These are phyloP conservation scores for Mycosarcoma maydis DNA, from an alignment of 1,284 basidiomycete genomes.

Conservation along the genomic window DNA sequence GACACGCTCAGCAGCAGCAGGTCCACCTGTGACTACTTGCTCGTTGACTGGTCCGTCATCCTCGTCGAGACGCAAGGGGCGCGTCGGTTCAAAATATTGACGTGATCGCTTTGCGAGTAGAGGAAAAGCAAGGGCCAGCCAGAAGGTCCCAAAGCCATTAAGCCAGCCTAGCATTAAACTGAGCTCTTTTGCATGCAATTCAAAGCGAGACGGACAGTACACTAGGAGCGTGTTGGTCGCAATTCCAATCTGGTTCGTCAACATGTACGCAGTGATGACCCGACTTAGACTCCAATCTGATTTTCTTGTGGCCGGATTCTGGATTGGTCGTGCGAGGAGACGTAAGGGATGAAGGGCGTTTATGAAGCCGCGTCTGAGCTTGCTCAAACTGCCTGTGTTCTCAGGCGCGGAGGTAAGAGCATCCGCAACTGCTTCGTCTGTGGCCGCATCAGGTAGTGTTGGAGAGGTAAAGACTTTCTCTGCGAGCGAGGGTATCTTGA, in stretches of 20 bases:
- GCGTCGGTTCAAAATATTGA: background rate
- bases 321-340: background rate
- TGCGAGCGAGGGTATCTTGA: background rate
- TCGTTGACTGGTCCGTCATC: too few species aligned
- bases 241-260: background rate
- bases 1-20: background rate
- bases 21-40: too few species aligned
- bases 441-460: background rate
- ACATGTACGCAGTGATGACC: background rate
- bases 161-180: background rate
- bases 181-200: background rate
- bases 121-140: constrained; percentile 1
- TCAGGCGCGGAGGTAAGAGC: background rate
- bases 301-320: background rate
- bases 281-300: background rate
- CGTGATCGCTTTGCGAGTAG: background rate
- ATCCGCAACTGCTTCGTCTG: background rate
- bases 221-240: background rate
- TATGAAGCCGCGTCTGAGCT: background rate
- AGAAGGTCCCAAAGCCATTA: background rate
- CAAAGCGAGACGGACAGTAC: background rate
- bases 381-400: background rate
- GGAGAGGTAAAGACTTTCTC: background rate
- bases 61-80: background rate
- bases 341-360: background rate